phyloP scores from a whole-genome alignment of 2,329 filamentous ascomycete species.

The Aspergillus sp. region DNA sequence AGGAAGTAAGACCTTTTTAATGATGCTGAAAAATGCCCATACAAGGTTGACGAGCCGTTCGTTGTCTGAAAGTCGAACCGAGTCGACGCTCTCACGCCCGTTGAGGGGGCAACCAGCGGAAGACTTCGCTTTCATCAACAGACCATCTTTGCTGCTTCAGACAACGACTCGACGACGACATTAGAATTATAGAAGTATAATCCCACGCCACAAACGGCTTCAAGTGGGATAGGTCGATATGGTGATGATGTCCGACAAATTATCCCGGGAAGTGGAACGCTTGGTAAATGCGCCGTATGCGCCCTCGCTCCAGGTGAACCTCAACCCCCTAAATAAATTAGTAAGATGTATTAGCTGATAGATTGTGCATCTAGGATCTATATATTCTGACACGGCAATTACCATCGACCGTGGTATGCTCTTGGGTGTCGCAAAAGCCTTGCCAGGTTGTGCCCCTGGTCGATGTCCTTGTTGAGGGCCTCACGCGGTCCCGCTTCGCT shows the following conservation, averaged over 20 bases:
- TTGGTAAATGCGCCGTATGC: constrained; percentile 51
- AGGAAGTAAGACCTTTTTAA: too few species aligned
- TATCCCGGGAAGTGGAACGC: constrained; percentile 44
- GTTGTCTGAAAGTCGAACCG: not conserved
- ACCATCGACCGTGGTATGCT: constrained; percentile 37
- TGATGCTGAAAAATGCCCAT: too few species aligned
- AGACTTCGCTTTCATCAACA: constrained; percentile 12
- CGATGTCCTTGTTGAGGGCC: constrained; percentile 47
- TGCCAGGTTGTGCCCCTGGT: constrained; percentile 51
- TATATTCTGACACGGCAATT: constrained; percentile 28
- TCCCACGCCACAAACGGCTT: not conserved
- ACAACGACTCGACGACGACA: not conserved
- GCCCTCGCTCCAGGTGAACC: constrained; percentile 50
- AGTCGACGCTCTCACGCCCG: not conserved
- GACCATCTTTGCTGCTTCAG: not conserved
- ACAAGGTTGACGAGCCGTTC: too few species aligned
- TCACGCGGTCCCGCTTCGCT: constrained; percentile 53
- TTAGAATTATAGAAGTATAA: not conserved
- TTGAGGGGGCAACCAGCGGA: constrained; percentile 22
- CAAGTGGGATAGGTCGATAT: not conserved
- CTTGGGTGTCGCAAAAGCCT: constrained; percentile 50
- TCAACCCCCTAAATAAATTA: not conserved
- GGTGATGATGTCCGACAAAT: constrained; percentile 26
- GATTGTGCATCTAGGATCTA: constrained; percentile 27
- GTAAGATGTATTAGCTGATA: constrained; percentile 9